phyloP scores from a whole-genome alignment of 1,139 yeast species.

The Casaregolazyma suthepensis region DNA sequence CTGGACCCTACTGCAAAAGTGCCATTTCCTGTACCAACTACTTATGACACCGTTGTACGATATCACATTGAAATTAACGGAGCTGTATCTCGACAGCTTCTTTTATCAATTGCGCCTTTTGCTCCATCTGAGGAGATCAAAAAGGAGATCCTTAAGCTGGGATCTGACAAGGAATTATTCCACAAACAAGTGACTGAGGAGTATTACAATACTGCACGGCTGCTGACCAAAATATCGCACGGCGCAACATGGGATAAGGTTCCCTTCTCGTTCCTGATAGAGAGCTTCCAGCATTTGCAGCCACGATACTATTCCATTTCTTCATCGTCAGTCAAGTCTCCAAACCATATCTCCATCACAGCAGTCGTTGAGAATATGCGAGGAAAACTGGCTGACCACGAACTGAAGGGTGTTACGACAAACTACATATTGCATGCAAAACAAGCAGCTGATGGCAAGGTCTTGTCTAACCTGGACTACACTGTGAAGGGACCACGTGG shows the following conservation, averaged over 20 bases:
- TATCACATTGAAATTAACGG: slow-evolving; percentile 90
- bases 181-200: slow-evolving; percentile 56
- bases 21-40: slow-evolving; percentile 89
- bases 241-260: slow-evolving; percentile 65
- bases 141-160: slow-evolving; percentile 46
- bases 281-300: slow-evolving; percentile 71
- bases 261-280: slow-evolving; percentile 81
- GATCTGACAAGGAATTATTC: slow-evolving; percentile 63
- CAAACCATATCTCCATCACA: slow-evolving; percentile 63
- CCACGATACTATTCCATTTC: slow-evolving; percentile 97
- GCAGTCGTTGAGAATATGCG: slow-evolving; percentile 83
- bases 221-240: slow-evolving; percentile 54
- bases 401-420: slow-evolving; percentile 82
- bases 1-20: slow-evolving; percentile 68
- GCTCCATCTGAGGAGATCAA: slow-evolving; percentile 68
- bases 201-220: slow-evolving; percentile 71
- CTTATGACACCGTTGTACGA: slow-evolving; percentile 80
- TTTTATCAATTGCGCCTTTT: slow-evolving; percentile 71
- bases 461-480: slow-evolving; percentile 42
- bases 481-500: slow-evolving; percentile 79
- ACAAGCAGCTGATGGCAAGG: slow-evolving; percentile 44
- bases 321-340: slow-evolving; percentile 77
- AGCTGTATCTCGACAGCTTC: slow-evolving; percentile 83
- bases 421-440: slow-evolving; percentile 76
- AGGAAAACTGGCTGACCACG: slow-evolving; percentile 37